Conservation (phyloP, 2,329 filamentous ascomycete genomes). For the Beauveria bassiana region DNA sequence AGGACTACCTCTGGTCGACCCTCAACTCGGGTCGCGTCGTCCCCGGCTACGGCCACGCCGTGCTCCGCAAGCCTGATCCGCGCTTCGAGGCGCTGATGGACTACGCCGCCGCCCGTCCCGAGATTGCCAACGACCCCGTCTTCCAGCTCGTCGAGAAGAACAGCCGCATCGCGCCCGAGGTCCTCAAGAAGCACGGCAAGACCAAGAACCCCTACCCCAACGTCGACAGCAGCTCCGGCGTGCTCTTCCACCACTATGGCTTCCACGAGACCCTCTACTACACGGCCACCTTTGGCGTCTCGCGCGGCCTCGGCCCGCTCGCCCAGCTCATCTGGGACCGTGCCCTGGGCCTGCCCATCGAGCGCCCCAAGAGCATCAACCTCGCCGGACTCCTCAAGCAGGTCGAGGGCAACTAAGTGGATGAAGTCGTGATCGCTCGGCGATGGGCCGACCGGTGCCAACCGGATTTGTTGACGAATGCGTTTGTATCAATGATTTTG, state of each 20-base stretch:
- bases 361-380: conserved; percentile 97
- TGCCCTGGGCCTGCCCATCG: conserved; percentile 86
- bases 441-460: neutral
- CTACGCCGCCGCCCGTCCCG: conserved; percentile 76
- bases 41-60: conserved; percentile 90
- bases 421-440: too few species aligned
- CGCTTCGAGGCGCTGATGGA: conserved; percentile 96
- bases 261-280: conserved; percentile 98
- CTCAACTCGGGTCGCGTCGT: conserved; percentile 92
- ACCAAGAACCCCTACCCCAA: conserved; percentile 98
- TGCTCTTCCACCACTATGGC: conserved; percentile 96
- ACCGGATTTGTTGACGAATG: neutral
- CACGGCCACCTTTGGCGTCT: conserved; percentile 63
- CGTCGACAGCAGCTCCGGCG: conserved; percentile 86
- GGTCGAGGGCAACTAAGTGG: conserved; percentile 38
- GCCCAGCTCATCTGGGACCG: conserved; percentile 96
- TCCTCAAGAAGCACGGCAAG: conserved; percentile 93
- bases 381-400: conserved; percentile 74
- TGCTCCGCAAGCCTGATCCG: conserved; percentile 92
- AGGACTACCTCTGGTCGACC: conserved; percentile 84
- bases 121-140: conserved; percentile 79
- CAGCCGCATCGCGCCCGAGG: conserved; percentile 80
- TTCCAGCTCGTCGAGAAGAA: conserved; percentile 94
- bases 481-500: neutral
- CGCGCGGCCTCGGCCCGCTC: conserved; percentile 71